These are phyloP conservation scores for Colletotrichum sublineola DNA, from an alignment of 2,329 filamentous ascomycete species.

Conservation along the genomic window DNA sequence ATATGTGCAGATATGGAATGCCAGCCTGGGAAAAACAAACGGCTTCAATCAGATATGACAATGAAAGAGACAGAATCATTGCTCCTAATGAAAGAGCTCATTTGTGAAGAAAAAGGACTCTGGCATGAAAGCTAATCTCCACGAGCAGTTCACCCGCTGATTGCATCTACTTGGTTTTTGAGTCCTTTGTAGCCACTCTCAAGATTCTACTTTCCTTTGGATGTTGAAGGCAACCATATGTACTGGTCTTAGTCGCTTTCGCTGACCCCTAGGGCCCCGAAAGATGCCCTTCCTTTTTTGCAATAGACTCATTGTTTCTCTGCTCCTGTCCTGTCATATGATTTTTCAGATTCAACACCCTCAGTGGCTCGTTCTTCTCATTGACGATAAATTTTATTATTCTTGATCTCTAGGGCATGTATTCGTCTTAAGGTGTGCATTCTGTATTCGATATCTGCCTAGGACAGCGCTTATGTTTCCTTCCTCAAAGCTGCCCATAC, in stretches of 20 bases:
- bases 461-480: background rate
- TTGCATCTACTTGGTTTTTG: background rate
- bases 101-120: background rate
- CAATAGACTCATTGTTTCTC: no score
- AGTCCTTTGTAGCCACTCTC: no score
- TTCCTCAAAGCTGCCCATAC: background rate
- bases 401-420: background rate
- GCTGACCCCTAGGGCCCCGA: no score
- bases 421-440: background rate
- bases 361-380: no score
- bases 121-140: background rate
- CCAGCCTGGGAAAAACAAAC: background rate
- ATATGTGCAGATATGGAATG: background rate
- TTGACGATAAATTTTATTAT: no score
- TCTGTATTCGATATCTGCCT: background rate
- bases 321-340: no score
- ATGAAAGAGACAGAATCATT: background rate
- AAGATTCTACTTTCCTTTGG: no score
- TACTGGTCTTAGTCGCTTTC: no score
- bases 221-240: no score
- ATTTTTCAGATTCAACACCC: no score
- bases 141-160: background rate
- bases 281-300: no score
- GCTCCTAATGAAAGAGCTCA: background rate
- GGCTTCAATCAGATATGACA: background rate